Base-by-base conservation (phyloP, 2,329 filamentous ascomycete genomes). In the Pseudogymnoascus sp. region DNA sequence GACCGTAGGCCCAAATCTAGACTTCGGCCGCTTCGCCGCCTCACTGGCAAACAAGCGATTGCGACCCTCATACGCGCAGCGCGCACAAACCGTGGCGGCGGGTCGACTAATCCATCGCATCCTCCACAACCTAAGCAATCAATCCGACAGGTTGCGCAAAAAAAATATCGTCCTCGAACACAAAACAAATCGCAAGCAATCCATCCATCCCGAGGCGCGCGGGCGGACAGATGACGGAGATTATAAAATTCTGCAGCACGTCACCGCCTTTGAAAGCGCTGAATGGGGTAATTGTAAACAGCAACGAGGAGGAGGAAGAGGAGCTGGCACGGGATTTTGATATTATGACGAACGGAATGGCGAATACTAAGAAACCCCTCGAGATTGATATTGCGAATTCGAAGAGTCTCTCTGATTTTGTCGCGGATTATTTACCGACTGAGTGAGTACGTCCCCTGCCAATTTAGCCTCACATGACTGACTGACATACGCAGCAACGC, bases 331-430 rank as follows among this genome's bases (percentile, higher is more conserved):
- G 4, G 6, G 43, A 30, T 30, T 50, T 50, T 18, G 41, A 25
- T 25, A 50, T 28, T 28, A 16, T 11, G 8, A 50, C 43, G 22
- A 7, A 11, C 22, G 30, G 8, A 16, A 50, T 50, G 43, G 25
- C 43, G 30, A 50, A 30, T 6, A 18, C 43, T 6, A 30, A 50
- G 43, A 50, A 50, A 6, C 43, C 43, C 6, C 25, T 50, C 43
- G 6, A 20, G 8, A 78, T 86, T 37, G 78, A 82, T 22, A 65
- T 66, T 25, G 81, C 78, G 16, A 84, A 83, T 63, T 66, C 66
- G 22, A 79, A 78, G 63, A 68, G 70, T 0, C 76, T 84, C 58
- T 73, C 76, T 0, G 74, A 76, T 0, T 86, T 86, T 66, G 66
- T 81, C 14, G 65, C 68, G 20, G 72, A 78, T 12, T 81, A 84